These are phyloP conservation scores for Lentinula detonsa DNA, from an alignment of 768 basidiomycete genomes.

Conservation along the genomic window DNA sequence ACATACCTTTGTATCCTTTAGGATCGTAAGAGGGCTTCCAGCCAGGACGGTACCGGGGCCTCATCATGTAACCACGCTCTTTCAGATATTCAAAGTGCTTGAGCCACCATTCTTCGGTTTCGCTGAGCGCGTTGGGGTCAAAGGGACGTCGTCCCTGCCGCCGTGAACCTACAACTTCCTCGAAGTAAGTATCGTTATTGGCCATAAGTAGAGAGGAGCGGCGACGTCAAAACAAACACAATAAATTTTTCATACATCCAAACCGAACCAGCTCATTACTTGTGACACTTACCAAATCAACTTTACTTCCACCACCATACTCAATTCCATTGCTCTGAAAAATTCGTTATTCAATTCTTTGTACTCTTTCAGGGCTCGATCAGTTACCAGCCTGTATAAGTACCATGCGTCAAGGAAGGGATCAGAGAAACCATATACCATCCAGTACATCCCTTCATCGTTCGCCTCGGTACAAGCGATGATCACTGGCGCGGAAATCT, in stretches of 20 bases:
- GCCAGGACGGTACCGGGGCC: conserved; percentile 12
- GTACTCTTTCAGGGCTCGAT: too few relatives aligned
- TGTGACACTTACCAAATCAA: too few relatives aligned
- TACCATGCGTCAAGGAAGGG: too few relatives aligned
- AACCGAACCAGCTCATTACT: too few relatives aligned
- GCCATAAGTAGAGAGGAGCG: neutral
- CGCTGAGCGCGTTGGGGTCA: neutral
- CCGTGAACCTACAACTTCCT: neutral
- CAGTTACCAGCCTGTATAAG: too few relatives aligned
- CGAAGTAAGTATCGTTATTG: neutral
- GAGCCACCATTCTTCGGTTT: conserved; percentile 10
- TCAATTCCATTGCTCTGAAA: too few relatives aligned
- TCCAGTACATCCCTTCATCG: too few relatives aligned
- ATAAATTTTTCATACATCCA: too few relatives aligned
- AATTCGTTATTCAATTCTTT: too few relatives aligned
- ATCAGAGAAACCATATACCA: neutral
- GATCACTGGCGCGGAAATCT: neutral
- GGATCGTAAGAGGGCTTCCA: conserved; percentile 15
- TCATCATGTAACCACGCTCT: conserved; percentile 12
- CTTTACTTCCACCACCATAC: too few relatives aligned
- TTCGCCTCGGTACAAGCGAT: neutral
- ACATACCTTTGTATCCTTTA: too few relatives aligned
- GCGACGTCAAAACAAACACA: too few relatives aligned
- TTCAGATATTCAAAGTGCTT: conserved; percentile 11
- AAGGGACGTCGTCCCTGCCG: neutral